These are phyloP conservation scores for Verticillium albo-atrum DNA, from an alignment of 2,329 filamentous ascomycete genomes.

Conservation along the genomic window DNA sequence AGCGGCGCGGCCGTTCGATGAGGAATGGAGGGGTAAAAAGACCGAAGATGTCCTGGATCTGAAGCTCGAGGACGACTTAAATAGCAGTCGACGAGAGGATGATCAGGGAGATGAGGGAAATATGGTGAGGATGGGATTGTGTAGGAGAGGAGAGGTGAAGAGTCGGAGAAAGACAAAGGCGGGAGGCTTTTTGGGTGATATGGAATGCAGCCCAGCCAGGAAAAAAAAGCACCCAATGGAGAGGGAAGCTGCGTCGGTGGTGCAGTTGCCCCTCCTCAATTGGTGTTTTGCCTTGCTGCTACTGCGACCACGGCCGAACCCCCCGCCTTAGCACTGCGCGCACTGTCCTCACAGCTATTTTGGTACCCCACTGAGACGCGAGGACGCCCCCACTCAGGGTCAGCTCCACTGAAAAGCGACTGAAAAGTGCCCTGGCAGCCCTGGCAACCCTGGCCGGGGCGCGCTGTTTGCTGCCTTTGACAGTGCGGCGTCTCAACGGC, in stretches of 20 bases:
- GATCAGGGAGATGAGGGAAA: neutral
- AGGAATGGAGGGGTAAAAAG: neutral
- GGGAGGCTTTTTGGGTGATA: slow-evolving; percentile 3
- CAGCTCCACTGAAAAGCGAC: neutral
- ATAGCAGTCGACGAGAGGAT: slow-evolving; percentile 1
- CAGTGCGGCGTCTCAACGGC: neutral
- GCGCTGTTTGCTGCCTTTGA: neutral
- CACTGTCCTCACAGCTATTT: neutral
- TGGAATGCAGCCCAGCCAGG: slow-evolving; percentile 5
- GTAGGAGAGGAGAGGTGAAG: slow-evolving; percentile 2
- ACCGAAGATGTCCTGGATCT: neutral
- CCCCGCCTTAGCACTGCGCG: neutral
- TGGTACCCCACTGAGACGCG: neutral
- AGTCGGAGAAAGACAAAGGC: neutral
- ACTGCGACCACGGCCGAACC: neutral
- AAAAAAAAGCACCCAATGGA: slow-evolving; percentile 5
- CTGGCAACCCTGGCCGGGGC: neutral
- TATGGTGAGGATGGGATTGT: neutral
- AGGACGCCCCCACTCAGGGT: neutral
- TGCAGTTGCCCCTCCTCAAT: slow-evolving; percentile 3
- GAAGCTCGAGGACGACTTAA: neutral
- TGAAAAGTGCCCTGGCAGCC: neutral
- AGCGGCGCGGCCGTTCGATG: neutral
- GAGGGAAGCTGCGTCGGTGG: neutral
- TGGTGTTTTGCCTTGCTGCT: slow-evolving; percentile 1